These are phyloP conservation scores for Pseudogymnoascus sp. DNA, from an alignment of 2,329 filamentous ascomycete species.

Conservation along the genomic window DNA sequence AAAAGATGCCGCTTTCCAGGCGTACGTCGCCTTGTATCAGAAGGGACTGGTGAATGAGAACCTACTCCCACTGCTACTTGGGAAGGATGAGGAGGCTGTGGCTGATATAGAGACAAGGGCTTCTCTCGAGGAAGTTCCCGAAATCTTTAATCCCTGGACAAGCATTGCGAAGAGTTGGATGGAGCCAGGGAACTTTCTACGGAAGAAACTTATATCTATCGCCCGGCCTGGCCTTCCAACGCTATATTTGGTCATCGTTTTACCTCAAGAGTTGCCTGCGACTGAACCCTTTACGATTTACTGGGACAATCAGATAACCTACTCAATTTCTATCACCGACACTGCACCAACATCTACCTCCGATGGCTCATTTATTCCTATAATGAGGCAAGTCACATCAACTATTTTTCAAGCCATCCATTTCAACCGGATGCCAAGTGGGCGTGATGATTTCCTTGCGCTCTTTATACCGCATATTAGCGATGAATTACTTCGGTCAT, in stretches of 20 bases:
- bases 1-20: slow-evolving; percentile 77
- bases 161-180: slow-evolving; percentile 27
- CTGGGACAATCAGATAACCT: slow-evolving; percentile 22
- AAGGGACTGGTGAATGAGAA: slow-evolving; percentile 70
- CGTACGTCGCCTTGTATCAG: slow-evolving; percentile 62
- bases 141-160: slow-evolving; percentile 32
- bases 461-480: slow-evolving; percentile 6
- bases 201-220: not conserved
- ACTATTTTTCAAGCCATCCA: slow-evolving; percentile 3
- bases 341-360: not conserved
- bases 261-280: slow-evolving; percentile 17
- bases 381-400: slow-evolving; percentile 4
- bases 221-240: not conserved
- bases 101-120: slow-evolving; percentile 26
- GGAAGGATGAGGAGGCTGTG: slow-evolving; percentile 33
- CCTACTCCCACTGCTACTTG: slow-evolving; percentile 54
- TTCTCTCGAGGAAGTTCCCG: slow-evolving; percentile 25
- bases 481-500: not conserved
- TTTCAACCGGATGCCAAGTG: not conserved
- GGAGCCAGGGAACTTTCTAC: not conserved
- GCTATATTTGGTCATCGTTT: slow-evolving; percentile 9
- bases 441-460: not conserved
- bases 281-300: slow-evolving; percentile 20
- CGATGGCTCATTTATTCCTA: not conserved
- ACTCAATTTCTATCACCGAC: not conserved